Evolutionary conservation across 306 rosid genomes (phyloP).

Genomic region (Adenanthera pavonina): DNA sequence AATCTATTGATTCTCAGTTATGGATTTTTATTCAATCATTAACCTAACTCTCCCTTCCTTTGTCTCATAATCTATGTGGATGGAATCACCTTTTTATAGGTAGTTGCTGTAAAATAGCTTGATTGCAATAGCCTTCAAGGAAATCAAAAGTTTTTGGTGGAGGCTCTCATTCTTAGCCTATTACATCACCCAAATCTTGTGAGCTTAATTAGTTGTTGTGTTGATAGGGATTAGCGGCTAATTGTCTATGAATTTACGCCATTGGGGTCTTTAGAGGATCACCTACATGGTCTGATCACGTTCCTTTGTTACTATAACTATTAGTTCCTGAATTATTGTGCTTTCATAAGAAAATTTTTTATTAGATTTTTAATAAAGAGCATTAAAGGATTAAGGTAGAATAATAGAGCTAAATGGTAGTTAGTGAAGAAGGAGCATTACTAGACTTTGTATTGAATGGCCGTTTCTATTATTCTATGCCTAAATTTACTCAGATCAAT

Average conservation of each 20-base stretch:
- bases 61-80: slow-evolving; percentile 22
- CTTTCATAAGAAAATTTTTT: slow-evolving; percentile 12
- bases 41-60: neutral
- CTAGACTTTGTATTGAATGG: slow-evolving; percentile 8
- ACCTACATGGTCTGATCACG: slow-evolving; percentile 80
- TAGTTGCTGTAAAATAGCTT: slow-evolving; percentile 96
- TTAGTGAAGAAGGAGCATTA: neutral
- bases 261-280: slow-evolving; percentile 98
- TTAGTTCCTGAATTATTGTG: slow-evolving; percentile 17
- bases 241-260: slow-evolving; percentile 99
- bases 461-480: neutral
- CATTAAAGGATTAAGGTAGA: neutral
- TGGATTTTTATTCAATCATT: slow-evolving; percentile 18
- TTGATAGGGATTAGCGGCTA: slow-evolving; percentile 94
- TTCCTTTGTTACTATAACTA: slow-evolving; percentile 39
- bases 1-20: neutral
- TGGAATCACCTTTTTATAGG: slow-evolving; percentile 60
- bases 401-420: slow-evolving; percentile 19
- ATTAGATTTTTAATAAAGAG: slow-evolving; percentile 10
- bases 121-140: slow-evolving; percentile 98
- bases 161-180: no score
- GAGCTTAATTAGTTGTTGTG: slow-evolving; percentile 92
- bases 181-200: slow-evolving; percentile 96
- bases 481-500: slow-evolving; percentile 17
- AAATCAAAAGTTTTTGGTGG: slow-evolving; percentile 95